Percentiles rank a stretch among this genome's conserved stretches.
Evolutionary conservation across 2,329 filamentous ascomycete species (phyloP).

Genomic region (Calcarisporium arbuscula): DNA sequence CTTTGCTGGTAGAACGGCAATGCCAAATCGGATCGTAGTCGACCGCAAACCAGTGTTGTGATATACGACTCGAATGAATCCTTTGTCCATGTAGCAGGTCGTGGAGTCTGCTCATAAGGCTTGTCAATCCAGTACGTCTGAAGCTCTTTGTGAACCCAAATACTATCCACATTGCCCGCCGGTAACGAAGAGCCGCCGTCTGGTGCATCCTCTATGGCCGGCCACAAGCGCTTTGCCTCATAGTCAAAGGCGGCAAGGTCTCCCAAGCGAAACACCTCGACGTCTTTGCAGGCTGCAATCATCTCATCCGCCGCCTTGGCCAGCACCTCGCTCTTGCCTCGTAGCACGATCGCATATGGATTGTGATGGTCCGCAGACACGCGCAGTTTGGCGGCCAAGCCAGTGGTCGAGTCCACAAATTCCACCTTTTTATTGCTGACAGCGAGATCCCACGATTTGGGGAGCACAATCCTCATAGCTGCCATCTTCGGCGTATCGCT

Average conservation of each 20-base stretch:
- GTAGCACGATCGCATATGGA: slow-evolving; percentile 25
- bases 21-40: slow-evolving; percentile 25
- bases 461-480: slow-evolving; percentile 29
- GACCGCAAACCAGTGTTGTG: slow-evolving; percentile 30
- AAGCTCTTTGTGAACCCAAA: slow-evolving; percentile 30
- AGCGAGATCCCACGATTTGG: slow-evolving; percentile 26
- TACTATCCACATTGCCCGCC: slow-evolving; percentile 15
- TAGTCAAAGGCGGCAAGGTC: slow-evolving; percentile 28
- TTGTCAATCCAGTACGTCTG: slow-evolving; percentile 21
- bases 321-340: slow-evolving; percentile 23
- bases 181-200: slow-evolving; percentile 18
- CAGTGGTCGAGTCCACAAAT: slow-evolving; percentile 27
- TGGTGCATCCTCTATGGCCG: slow-evolving; percentile 21
- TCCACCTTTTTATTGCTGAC: slow-evolving; percentile 25
- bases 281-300: slow-evolving; percentile 20
- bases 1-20: slow-evolving; percentile 27
- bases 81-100: slow-evolving; percentile 34
- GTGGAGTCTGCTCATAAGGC: slow-evolving; percentile 32
- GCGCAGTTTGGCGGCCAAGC: slow-evolving; percentile 24
- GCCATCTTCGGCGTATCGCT: slow-evolving; percentile 26
- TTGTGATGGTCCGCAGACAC: slow-evolving; percentile 24
- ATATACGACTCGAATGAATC: slow-evolving; percentile 37
- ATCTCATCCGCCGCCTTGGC: slow-evolving; percentile 28
- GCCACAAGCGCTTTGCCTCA: slow-evolving; percentile 29
- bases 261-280: slow-evolving; percentile 30